Evolutionary conservation across 1,139 yeast genomes (phyloP).

Genomic region (Hemisphaericaspora lyxosophila): DNA sequence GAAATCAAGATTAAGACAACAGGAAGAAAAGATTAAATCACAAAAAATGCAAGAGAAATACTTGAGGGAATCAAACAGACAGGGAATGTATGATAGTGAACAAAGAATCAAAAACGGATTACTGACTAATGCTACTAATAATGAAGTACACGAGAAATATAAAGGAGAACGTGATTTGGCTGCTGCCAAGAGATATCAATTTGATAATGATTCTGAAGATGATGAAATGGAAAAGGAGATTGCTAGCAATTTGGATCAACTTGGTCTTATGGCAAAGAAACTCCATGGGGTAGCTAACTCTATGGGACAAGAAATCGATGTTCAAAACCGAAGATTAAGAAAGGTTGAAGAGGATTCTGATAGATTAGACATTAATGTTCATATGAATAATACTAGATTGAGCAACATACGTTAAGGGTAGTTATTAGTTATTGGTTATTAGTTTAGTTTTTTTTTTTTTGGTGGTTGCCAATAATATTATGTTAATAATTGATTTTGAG

Average conservation of each 20-base stretch:
- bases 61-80: conserved; percentile 41
- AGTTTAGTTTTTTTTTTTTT: no score
- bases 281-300: conserved; percentile 46
- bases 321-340: conserved; percentile 49
- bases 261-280: conserved; percentile 44
- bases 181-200: conserved; percentile 51
- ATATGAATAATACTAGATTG: conserved; percentile 47
- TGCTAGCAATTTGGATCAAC: conserved; percentile 54
- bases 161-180: conserved; percentile 47
- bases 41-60: conserved; percentile 64
- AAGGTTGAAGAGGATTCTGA: conserved; percentile 58
- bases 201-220: conserved; percentile 57
- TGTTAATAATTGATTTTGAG: no score
- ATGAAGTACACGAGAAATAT: conserved; percentile 47
- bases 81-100: conserved; percentile 47
- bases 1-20: conserved; percentile 70
- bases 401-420: conserved; percentile 42
- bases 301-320: conserved; percentile 49
- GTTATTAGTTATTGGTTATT: no score
- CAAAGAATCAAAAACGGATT: conserved; percentile 47
- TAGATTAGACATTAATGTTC: conserved; percentile 54
- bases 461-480: no score
- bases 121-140: conserved; percentile 36
- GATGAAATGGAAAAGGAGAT: conserved; percentile 60
- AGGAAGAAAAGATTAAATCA: conserved; percentile 69